A percentile compares a stretch with the other conserved stretches of the same genome.
Evolutionary conservation across 306 rosid species (phyloP).

Genomic region (Astragalus membranaceus): DNA sequence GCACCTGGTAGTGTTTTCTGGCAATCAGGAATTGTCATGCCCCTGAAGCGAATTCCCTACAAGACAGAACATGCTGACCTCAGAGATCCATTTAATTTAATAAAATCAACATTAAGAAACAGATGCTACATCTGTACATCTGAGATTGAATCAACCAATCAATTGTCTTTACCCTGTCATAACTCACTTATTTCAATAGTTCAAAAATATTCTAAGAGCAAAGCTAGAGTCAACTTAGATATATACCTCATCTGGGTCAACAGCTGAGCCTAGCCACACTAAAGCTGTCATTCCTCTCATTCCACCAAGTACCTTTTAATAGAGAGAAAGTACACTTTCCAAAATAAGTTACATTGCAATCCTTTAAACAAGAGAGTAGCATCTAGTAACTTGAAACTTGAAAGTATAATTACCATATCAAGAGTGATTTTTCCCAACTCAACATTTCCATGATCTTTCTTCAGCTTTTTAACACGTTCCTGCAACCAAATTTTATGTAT

Average conservation of each 20-base stretch:
- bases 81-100: slow-evolving; percentile 25
- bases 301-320: slow-evolving; percentile 84
- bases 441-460: slow-evolving; percentile 71
- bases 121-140: slow-evolving; percentile 3
- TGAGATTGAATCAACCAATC: slow-evolving; percentile 4
- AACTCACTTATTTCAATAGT: background rate
- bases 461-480: slow-evolving; percentile 91
- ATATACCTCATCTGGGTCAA: slow-evolving; percentile 94
- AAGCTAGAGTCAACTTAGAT: slow-evolving; percentile 21
- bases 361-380: background rate
- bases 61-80: slow-evolving; percentile 19
- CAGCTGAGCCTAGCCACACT: slow-evolving; percentile 90
- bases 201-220: slow-evolving; percentile 7
- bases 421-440: slow-evolving; percentile 80
- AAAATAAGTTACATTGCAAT: slow-evolving; percentile 17
- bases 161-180: background rate
- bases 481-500: slow-evolving; percentile 25
- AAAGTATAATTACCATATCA: slow-evolving; percentile 66
- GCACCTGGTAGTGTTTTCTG: slow-evolving; percentile 86
- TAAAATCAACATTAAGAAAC: background rate
- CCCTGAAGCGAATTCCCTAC: slow-evolving; percentile 95
- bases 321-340: slow-evolving; percentile 6
- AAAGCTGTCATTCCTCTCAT: slow-evolving; percentile 99
- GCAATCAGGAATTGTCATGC: slow-evolving; percentile 84
- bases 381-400: background rate